Conservation (phyloP, 2,329 filamentous ascomycete genomes). For the Colletotrichum sp. region DNA sequence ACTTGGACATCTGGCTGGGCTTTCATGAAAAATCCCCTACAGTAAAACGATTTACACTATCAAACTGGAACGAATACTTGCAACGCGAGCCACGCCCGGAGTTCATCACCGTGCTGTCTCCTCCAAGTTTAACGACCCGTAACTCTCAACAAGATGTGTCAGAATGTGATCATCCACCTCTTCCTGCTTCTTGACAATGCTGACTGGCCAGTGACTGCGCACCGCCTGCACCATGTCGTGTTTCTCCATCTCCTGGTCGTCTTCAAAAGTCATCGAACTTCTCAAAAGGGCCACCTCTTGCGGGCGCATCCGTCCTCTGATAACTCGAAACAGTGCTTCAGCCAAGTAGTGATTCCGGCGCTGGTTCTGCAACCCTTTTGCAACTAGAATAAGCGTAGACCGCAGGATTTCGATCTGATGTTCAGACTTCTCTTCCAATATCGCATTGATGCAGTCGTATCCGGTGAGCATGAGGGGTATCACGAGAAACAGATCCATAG, state of each 20-base stretch:
- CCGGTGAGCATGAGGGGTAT: constrained; percentile 34
- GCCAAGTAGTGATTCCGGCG: constrained; percentile 38
- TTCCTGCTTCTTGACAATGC: constrained; percentile 29
- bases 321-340: constrained; percentile 34
- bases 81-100: background rate
- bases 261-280: constrained; percentile 19
- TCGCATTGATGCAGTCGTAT: constrained; percentile 28
- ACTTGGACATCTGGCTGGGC: background rate
- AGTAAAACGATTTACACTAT: background rate
- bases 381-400: constrained; percentile 36
- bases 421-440: constrained; percentile 19
- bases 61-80: background rate
- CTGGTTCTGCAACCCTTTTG: constrained; percentile 36
- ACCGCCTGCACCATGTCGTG: constrained; percentile 24
- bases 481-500: constrained; percentile 26
- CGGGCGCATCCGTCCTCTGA: constrained; percentile 35
- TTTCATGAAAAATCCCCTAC: background rate
- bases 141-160: constrained; percentile 26
- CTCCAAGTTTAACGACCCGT: background rate
- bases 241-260: constrained; percentile 22
- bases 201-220: constrained; percentile 34
- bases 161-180: constrained; percentile 27
- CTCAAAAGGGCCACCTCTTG: constrained; percentile 25
- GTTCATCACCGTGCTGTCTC: background rate
- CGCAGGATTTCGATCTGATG: constrained; percentile 26